Percentiles rank a stretch among this genome's conserved stretches.
Conservation (phyloP, 2,329 filamentous ascomycete species). For the Phaeosphaeria sp. region DNA sequence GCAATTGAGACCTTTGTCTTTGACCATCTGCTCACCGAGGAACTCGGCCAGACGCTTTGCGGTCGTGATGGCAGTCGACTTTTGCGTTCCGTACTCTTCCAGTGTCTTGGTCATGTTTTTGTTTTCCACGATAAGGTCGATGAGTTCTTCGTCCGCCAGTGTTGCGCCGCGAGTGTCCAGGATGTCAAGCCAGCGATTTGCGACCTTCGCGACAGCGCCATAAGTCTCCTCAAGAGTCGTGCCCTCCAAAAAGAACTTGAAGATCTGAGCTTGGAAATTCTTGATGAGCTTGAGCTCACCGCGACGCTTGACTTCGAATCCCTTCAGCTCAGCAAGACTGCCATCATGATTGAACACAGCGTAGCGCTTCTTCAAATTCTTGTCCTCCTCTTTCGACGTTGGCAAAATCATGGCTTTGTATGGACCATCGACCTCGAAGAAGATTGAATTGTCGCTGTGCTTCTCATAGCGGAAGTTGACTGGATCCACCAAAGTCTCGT, state of each 20-base stretch:
- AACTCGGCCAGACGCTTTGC: constrained; percentile 95
- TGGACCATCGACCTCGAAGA: constrained; percentile 98
- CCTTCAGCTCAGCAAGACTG: constrained; percentile 92
- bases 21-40: constrained; percentile 97
- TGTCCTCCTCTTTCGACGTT: constrained; percentile 98
- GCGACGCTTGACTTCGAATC: constrained; percentile 96
- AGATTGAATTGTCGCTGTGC: constrained; percentile 98
- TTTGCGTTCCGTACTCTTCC: constrained; percentile 93
- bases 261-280: constrained; percentile 98
- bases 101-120: constrained; percentile 97
- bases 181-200: constrained; percentile 96
- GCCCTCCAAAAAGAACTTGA: constrained; percentile 98
- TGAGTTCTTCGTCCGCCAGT: constrained; percentile 93
- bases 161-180: constrained; percentile 87
- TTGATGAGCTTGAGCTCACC: constrained; percentile 99
- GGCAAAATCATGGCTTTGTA: constrained; percentile 98
- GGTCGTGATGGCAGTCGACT: constrained; percentile 99
- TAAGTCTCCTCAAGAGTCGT: constrained; percentile 89
- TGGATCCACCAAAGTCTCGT: constrained; percentile 85
- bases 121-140: constrained; percentile 99
- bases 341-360: constrained; percentile 99
- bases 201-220: constrained; percentile 87
- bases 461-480: constrained; percentile 90
- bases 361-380: constrained; percentile 99
- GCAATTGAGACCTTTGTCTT: constrained; percentile 98